Evolutionary conservation across 176 grass and related monocot species (phyloP), one percentile per base, ranked within the genome.

Genomic region (Zoysia japonica): DNA sequence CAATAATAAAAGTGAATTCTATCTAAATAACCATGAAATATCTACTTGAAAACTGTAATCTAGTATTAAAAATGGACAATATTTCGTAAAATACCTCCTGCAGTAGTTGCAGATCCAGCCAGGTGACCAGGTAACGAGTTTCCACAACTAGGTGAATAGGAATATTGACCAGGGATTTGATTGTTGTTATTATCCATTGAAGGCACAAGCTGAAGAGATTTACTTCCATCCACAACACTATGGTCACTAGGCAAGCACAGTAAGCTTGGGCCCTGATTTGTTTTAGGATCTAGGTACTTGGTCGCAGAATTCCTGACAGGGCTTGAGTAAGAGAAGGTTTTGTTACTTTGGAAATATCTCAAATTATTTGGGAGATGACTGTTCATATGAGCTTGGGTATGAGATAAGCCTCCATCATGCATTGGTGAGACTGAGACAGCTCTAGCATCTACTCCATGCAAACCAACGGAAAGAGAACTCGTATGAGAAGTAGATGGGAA

Each of bases 261-360:
- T 60, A 60, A 88, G 41, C 67, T 85, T 36, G 85, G 70, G 17
- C 94, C 87, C 72, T 94, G 91, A 79, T 90, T 73, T 68, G 85
- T 83, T 66, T 83, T 93, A 78, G 85, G 85, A 68, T 73, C 44
- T 41, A 67, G 71, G 61, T 90, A 93, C 49, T 90, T 93, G 14
- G 40, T 79, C 59, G 57, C 53, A 69, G 83, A 78, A 66, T 75
- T 93, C 69, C 61, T 84, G 56, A 74, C 19, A 73, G 89, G 11
- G 65, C 68, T 90, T 51, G 83, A 88, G 52, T 82, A 78, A 51
- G 85, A 65, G 63, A 97, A 87, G 19, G 60, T 16, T 13, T 85
- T 70, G 54, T 67, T 80, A 65, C 77, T 79, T 83, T 85, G 81
- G 37, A 80, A 71, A 83, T 84, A 72, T 60, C 64, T 91, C 54